These are phyloP conservation scores for Coemansia sp. DNA, from an alignment of 192 early-diverging fungal species.

Conservation along the genomic window DNA sequence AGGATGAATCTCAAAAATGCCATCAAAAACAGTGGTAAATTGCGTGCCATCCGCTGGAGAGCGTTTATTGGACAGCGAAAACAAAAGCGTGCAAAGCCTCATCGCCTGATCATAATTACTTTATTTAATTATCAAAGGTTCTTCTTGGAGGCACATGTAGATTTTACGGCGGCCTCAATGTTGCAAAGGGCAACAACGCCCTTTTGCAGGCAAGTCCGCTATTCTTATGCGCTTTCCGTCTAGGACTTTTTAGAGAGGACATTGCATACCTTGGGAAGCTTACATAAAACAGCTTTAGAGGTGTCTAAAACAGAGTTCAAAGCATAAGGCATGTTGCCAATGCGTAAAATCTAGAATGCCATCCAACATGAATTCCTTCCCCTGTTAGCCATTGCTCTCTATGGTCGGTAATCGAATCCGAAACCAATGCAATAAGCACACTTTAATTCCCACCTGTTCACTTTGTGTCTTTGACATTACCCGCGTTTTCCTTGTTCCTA, in stretches of 20 bases:
- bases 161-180: no score
- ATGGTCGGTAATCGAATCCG: background rate
- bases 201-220: no score
- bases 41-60: background rate
- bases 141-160: no score
- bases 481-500: conserved; percentile 6
- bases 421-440: conserved; percentile 2
- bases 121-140: background rate
- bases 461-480: conserved; percentile 10
- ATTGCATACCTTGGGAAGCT: no score
- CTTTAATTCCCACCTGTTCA: conserved; percentile 12
- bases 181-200: no score
- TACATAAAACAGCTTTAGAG: background rate
- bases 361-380: background rate
- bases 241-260: no score
- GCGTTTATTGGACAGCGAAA: background rate
- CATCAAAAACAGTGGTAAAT: no score
- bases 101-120: background rate
- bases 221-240: no score
- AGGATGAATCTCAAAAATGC: no score
- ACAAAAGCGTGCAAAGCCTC: background rate
- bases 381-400: background rate
- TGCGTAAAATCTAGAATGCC: background rate
- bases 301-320: background rate
- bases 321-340: background rate